Base-by-base conservation (phyloP, 1,284 basidiomycete species). In the Xerocomus amazonicus region DNA sequence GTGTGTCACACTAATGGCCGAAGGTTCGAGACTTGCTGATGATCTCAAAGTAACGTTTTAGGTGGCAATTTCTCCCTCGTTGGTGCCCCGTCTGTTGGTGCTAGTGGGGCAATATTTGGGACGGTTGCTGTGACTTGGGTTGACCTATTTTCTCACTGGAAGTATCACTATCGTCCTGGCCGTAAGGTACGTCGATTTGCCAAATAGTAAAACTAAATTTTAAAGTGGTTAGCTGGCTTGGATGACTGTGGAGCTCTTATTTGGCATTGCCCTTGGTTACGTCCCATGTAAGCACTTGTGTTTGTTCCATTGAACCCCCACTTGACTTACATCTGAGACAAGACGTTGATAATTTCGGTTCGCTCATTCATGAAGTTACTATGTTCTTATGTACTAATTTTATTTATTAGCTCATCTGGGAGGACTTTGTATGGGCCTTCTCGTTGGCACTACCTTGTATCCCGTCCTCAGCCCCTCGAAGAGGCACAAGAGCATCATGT, bases 111-210 rank as follows among this genome's bases (percentile, higher is more conserved):
- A 1, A 92, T 98, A 48, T 97, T 97, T 53, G 93, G 93, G 3
- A 92, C 90, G 32, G 79, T 95, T 51, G 92, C 90, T 3, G 90
- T 92, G 17, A 83, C 82, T 17, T 90, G 87, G 79, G 85, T 97
- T 2, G 96, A 99, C 65, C 72, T 99, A 29, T 76, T 92, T 43
- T 84, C 94, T 26, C 96, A 99, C 63, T 97, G 95, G 95, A 80
- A 83, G 59, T 89, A 93, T 62, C 84, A 92, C 44, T 83, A 87
- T 59, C 76, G 82, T 51, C 94, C 93, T 10, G 80, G 77, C 26
- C 77, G 83, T 54, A 91, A 84, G 77, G 90, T 88, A 60, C 47
- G 59, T 41, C 38, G 31, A 5, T n/a, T 44, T 8, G 23, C 13
- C n/a, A 29, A 35, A 32, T 33, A 9, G 33, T 26, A 44, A 42